A percentile compares a stretch with the other conserved stretches of the same genome.
phyloP scores from a whole-genome alignment of 495 filamentous ascomycete genomes.

The Penicillium coprophilum region DNA sequence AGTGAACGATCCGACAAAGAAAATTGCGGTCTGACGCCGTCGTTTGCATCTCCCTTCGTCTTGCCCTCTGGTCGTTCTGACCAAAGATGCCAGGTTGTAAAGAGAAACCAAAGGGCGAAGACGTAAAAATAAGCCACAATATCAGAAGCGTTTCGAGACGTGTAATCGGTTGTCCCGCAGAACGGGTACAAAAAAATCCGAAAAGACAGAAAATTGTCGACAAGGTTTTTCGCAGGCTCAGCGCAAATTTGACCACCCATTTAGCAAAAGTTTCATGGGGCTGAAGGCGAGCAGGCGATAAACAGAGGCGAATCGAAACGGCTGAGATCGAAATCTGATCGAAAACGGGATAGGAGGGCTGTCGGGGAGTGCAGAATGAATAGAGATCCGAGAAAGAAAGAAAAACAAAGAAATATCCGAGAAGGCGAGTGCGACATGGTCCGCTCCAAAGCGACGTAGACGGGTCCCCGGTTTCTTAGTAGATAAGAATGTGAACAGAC shows the following conservation, averaged over 20 bases:
- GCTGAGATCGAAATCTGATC: constrained; percentile 40
- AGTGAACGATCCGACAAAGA: constrained; percentile 23
- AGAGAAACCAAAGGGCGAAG: constrained; percentile 27
- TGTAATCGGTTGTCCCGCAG: constrained; percentile 23
- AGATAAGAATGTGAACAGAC: constrained; percentile 30
- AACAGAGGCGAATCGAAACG: constrained; percentile 37
- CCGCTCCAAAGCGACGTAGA: constrained; percentile 35
- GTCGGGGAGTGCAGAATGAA: constrained; percentile 40
- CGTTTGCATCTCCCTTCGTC: constrained; percentile 42
- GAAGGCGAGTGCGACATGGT: constrained; percentile 38
- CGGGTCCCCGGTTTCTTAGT: constrained; percentile 34
- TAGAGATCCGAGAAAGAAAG: constrained; percentile 37
- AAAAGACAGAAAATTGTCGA: constrained; percentile 19
- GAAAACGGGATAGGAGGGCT: constrained; percentile 40
- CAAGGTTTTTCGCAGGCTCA: constrained; percentile 16
- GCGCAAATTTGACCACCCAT: constrained; percentile 10
- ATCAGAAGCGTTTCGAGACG: constrained; percentile 37
- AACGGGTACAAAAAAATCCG: constrained; percentile 22
- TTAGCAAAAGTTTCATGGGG: constrained; percentile 7
- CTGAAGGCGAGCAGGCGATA: constrained; percentile 16
- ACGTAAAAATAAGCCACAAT: constrained; percentile 43
- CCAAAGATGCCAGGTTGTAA: constrained; percentile 9
- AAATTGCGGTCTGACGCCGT: constrained; percentile 28
- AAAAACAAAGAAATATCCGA: constrained; percentile 40
- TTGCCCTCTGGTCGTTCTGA: constrained; percentile 16